Base-by-base conservation (phyloP, 2,329 filamentous ascomycete species). In the Nigrospora sphaerica region DNA sequence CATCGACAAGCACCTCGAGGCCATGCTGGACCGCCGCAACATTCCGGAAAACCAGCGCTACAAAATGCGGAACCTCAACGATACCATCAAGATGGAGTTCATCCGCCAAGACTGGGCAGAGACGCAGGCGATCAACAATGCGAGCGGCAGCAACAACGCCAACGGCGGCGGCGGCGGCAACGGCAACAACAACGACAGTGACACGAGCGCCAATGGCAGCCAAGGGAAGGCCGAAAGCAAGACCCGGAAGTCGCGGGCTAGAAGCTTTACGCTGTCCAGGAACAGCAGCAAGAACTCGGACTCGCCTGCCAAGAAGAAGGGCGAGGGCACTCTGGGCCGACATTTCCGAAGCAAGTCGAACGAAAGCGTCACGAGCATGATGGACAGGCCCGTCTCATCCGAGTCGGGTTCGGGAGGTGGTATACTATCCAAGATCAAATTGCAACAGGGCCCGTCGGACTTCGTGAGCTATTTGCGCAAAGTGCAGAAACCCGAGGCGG, bases 71-170 rank as follows among this genome's bases (percentile, higher is more conserved):
- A 91, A 84, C 47, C 72, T 98, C 49, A 89, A 88, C 52, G 78
- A 88, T 53, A 86, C 87, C 33, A 91, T 97, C 71, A 98, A 98
- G 68, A 88, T 90, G 62, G 91, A 97, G 61, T 95, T 98, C 58
- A 90, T 97, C 57, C 84, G 85, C 45, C 91, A 95, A 63, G 88
- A 96, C 62, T 88, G 87, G 74, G 81, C 80, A 7, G 85, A 86
- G 62, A 83, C 76, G 66, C 32, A 47, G 19, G 74, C 75, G 44
- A 68, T 71, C 54, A 68, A 68, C 61, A 58, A 67, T 62, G 60
- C 71, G 39, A 50, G 64, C 68, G 74, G 75, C 45, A 68, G 71
- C 55, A 68, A 68, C 61, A 58, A 67, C 62, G 60, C 71, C 23
- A 28, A 28, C 23, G 73, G 70, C 56, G 63, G n/a, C 35, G 35